These are phyloP conservation scores for Alloascoidea hylecoeti DNA, from an alignment of 805 yeast species.

Conservation along the genomic window DNA sequence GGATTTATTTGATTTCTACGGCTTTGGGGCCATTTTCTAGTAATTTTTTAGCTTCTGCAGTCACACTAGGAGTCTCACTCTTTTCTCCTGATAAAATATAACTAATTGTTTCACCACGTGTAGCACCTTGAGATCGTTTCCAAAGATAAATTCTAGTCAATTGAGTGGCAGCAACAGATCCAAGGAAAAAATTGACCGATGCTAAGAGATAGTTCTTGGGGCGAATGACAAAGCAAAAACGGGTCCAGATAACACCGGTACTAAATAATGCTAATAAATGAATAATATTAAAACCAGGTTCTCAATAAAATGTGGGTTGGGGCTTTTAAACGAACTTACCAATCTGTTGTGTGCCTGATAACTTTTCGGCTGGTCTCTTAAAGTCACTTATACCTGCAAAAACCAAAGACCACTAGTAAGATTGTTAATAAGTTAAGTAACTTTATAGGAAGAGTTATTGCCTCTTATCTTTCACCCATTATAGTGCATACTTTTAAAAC, in stretches of 20 bases:
- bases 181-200: conserved; percentile 86
- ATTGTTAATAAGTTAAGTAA: conserved; percentile 3
- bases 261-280: conserved; percentile 49
- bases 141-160: conserved; percentile 54
- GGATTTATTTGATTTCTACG: no score
- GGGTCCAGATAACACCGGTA: conserved; percentile 93
- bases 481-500: conserved; percentile 38
- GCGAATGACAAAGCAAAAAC: conserved; percentile 90
- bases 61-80: no score
- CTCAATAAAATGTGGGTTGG: conserved; percentile 3
- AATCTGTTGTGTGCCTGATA: conserved; percentile 79
- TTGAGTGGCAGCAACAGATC: conserved; percentile 81
- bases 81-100: conserved; percentile 40
- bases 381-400: conserved; percentile 83
- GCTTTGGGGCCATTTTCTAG: no score
- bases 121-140: conserved; percentile 53
- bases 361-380: conserved; percentile 80
- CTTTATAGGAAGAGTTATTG: conserved; percentile 5
- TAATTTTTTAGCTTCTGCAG: no score
- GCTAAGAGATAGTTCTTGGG: conserved; percentile 85
- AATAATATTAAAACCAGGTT: neutral
- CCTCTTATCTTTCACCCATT: conserved; percentile 6
- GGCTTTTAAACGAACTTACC: conserved; percentile 4
- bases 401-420: conserved; percentile 66
- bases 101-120: conserved; percentile 35